These are phyloP conservation scores for Straminergon stramineum DNA, from an alignment of 225 moss, liverwort and hornwort genomes.

Conservation along the genomic window DNA sequence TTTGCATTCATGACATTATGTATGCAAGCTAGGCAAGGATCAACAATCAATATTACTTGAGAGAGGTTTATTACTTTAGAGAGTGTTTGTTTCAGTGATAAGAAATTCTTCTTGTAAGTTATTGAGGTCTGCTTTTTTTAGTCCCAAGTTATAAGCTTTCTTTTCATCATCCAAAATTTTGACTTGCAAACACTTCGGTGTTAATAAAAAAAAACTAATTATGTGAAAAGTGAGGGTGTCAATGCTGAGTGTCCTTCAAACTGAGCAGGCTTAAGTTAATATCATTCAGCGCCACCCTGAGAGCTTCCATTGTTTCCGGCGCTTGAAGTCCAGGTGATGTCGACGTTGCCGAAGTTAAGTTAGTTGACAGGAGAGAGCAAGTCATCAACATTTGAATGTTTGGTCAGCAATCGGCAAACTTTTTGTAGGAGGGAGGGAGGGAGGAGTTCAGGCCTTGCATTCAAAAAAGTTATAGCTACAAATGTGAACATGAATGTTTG, in stretches of 20 bases:
- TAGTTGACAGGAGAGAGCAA: not conserved
- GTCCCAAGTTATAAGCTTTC: not conserved
- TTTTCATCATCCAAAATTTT: not conserved
- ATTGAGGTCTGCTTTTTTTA: not conserved
- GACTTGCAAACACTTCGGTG: not conserved
- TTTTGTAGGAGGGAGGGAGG: not conserved
- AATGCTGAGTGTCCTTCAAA: not conserved
- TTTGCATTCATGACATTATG: no score
- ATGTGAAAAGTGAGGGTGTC: not conserved
- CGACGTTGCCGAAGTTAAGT: not conserved
- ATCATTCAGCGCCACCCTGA: not conserved
- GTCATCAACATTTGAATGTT: no score
- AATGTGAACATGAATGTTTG: no score
- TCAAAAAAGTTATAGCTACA: not conserved
- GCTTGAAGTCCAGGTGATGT: not conserved
- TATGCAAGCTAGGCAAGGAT: no score
- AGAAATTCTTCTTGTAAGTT: no score
- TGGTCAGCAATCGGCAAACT: no score
- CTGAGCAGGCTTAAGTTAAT: not conserved
- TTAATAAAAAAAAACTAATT: no score
- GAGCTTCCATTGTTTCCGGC: not conserved
- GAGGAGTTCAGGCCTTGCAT: not conserved
- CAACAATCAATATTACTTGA: no score
- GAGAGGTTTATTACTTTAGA: no score
- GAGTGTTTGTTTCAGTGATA: no score